A percentile compares a stretch with the other conserved stretches of the same genome.
Conservation (phyloP, 177 flowering plant genomes). For the Vitis hybrid region DNA sequence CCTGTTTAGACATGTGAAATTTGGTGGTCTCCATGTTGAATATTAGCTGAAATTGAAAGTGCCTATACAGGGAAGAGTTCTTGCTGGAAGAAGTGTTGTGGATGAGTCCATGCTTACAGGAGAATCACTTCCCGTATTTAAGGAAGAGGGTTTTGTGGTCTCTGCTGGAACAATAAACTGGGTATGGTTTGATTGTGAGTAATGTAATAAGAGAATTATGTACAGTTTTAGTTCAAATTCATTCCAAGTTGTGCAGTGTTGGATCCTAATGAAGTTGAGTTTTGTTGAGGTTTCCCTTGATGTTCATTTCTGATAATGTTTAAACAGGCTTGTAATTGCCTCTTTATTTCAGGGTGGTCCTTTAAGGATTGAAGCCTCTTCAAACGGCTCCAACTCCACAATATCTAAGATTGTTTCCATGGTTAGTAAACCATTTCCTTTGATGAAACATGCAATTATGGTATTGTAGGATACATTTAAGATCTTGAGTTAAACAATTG, state of each 20-base stretch:
- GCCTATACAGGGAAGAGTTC: conserved; percentile 72
- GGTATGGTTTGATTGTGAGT: conserved; percentile 44
- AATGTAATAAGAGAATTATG: neutral
- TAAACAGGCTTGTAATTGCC: neutral
- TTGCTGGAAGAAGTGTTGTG: conserved; percentile 92
- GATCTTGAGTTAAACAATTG: no score
- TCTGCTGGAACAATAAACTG: conserved; percentile 97
- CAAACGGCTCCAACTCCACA: conserved; percentile 86
- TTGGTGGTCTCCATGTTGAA: neutral
- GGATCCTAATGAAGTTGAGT: neutral
- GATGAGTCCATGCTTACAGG: conserved; percentile 99
- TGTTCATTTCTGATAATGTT: neutral
- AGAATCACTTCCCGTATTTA: conserved; percentile 93
- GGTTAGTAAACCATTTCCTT: conserved; percentile 45
- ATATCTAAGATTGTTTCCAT: conserved; percentile 86
- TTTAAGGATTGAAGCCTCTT: conserved; percentile 74
- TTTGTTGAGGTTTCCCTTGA: neutral
- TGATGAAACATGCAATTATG: neutral
- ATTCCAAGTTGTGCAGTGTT: neutral
- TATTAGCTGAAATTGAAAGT: conserved; percentile 16
- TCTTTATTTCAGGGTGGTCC: conserved; percentile 82
- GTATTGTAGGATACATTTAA: neutral
- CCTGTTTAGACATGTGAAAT: neutral
- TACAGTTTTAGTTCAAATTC: no score
- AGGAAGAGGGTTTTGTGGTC: conserved; percentile 73